These are phyloP conservation scores for Termitomyces heimii DNA, from an alignment of 768 basidiomycete genomes.

Conservation along the genomic window DNA sequence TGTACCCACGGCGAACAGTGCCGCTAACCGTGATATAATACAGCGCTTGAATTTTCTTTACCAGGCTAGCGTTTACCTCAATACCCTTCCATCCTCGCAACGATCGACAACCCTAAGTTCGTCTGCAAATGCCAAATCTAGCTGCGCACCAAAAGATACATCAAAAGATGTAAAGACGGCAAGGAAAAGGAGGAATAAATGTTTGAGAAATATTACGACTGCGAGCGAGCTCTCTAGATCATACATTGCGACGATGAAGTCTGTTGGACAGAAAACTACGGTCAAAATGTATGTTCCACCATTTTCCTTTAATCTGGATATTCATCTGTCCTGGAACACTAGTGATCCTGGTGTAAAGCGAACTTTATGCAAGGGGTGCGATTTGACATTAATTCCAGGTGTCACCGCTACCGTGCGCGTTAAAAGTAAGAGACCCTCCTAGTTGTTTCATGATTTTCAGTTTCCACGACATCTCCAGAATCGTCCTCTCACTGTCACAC, in stretches of 20 bases:
- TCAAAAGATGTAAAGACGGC: conserved; percentile 12
- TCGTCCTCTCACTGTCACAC: conserved; percentile 43
- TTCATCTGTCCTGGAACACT: not conserved
- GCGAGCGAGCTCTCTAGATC: conserved; percentile 53
- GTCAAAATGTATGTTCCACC: conserved; percentile 58
- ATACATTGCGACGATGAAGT: conserved; percentile 62
- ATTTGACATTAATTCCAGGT: conserved; percentile 61
- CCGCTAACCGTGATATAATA: conserved; percentile 68
- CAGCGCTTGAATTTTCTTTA: conserved; percentile 85
- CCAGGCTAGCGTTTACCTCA: conserved; percentile 67
- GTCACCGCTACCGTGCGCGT: conserved; percentile 58
- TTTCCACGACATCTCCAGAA: conserved; percentile 15
- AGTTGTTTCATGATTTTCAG: not conserved
- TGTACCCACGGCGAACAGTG: conserved; percentile 47
- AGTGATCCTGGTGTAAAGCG: conserved; percentile 87
- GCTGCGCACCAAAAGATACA: not conserved
- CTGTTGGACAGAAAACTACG: conserved; percentile 69
- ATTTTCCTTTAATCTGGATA: not conserved
- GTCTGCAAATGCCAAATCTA: not conserved
- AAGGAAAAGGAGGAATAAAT: conserved; percentile 15
- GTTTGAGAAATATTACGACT: conserved; percentile 13
- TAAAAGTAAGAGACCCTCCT: conserved; percentile 36
- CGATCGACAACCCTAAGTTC: not conserved
- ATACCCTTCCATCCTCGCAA: conserved; percentile 11
- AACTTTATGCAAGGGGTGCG: conserved; percentile 67